Percentiles rank a stretch among this genome's conserved stretches.
phyloP scores from a whole-genome alignment of 106 monocot genomes.

The Dactylorhiza incarnata region DNA sequence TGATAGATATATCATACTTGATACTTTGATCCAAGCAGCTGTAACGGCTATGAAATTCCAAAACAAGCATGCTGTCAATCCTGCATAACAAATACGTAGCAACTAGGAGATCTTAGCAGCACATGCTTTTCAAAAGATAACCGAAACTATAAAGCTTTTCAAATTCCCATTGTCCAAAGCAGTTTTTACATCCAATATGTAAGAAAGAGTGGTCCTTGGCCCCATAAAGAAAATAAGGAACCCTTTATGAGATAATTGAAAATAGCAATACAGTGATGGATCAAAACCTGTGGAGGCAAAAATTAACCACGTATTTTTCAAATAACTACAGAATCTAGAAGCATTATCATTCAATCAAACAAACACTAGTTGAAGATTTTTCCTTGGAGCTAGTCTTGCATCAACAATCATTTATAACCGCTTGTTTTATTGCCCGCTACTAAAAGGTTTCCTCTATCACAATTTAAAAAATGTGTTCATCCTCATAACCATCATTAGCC shows the following conservation, averaged over 20 bases:
- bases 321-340: neutral
- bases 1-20: neutral
- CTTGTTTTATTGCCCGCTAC: neutral
- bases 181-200: neutral
- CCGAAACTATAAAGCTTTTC: neutral
- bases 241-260: neutral
- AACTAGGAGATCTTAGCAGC: neutral
- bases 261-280: no score
- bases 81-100: constrained; percentile 19
- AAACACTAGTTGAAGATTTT: neutral
- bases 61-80: constrained; percentile 41
- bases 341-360: no score
- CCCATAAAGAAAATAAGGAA: neutral
- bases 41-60: constrained; percentile 73
- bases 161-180: neutral
- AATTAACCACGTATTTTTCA: neutral
- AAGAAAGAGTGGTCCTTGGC: neutral
- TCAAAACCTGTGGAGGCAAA: neutral
- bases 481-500: neutral
- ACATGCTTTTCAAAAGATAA: neutral
- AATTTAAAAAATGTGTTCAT: neutral
- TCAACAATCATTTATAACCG: constrained; percentile 1
- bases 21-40: constrained; percentile 61
- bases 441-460: neutral
- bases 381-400: neutral